Evolutionary conservation across 106 monocot species (phyloP), one percentile per base, ranked within the genome.

Genomic region (Xerophyta viscosa): DNA sequence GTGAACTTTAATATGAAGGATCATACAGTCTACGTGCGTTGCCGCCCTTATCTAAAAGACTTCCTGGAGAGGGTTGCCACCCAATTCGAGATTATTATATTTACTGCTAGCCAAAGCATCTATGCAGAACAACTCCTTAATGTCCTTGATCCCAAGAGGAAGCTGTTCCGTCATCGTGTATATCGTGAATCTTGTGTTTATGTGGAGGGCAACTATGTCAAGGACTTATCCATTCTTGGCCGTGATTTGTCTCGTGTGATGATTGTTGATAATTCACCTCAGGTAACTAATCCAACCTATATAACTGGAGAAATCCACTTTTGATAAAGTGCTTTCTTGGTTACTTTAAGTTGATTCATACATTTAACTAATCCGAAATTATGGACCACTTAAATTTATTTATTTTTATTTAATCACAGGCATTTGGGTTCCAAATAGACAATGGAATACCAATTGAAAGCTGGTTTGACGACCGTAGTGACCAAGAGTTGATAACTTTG

Each of bases 361-460:
- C 1, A 2, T 39, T 10, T 12, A 36, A 39, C 39, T 39, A 15
- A 19, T 18, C 15, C 18, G 20, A 20, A 46, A 46, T 46, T 11
- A 44, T 46, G 13, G 18, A 46, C 46, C n/a, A 20, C 18, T 2
- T 46, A 18, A 20, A 1, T 20, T 46, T 46, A 19, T 3, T 20
- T 24, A n/a, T n/a, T 50, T 13, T 3, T 50, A 1, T 50, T 13
- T 49, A 42, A 41, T 44, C 42, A 17, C 76, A 98, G 96, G 96
- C 89, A 50, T 98, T 98, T 82, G 96, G 96, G 33, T 98, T 98
- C 59, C 96, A 98, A 50, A 45, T 98, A 50, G 96, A 98, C 59
- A 98, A 98, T 50, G 96, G 96, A 6, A 82, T 98, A 50, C 96
- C 96, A 0, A 98, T 98, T 10, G 96, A 89, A 53, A 98, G 96